Evolutionary conservation across 257 asterid species (phyloP).

Genomic region (Solanum boliviense): DNA sequence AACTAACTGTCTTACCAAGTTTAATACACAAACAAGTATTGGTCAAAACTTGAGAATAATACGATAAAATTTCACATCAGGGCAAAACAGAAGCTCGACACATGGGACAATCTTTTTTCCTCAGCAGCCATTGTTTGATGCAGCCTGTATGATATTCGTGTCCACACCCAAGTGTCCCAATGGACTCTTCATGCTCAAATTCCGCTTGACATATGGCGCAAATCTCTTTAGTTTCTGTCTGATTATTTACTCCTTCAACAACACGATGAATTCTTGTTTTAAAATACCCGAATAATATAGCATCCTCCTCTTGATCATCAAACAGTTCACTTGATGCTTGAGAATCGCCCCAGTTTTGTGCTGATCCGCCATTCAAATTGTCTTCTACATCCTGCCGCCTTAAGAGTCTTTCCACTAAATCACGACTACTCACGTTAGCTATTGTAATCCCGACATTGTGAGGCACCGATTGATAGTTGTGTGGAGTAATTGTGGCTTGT

Average conservation of each 20-base stretch:
- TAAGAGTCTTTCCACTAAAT: no score
- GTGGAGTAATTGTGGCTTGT: background rate
- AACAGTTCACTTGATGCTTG: background rate
- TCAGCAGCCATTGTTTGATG: background rate
- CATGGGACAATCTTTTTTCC: background rate
- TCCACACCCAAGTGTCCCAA: background rate
- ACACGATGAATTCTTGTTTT: background rate
- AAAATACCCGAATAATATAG: background rate
- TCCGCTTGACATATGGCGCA: background rate
- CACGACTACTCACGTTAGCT: background rate
- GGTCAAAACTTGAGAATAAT: background rate
- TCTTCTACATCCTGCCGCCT: background rate
- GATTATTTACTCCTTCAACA: background rate
- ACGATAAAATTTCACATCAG: background rate
- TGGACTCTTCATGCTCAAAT: background rate
- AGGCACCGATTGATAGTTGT: background rate
- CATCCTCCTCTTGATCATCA: background rate
- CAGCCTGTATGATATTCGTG: conserved; percentile 2
- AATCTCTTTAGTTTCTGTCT: background rate
- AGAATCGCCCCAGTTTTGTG: background rate
- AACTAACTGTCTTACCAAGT: background rate
- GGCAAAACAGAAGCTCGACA: background rate
- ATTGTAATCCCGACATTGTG: background rate
- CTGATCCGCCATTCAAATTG: background rate
- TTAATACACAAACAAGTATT: background rate